phyloP scores from a whole-genome alignment of 352 stramenopile species.

The Globisporangium viniferum region DNA sequence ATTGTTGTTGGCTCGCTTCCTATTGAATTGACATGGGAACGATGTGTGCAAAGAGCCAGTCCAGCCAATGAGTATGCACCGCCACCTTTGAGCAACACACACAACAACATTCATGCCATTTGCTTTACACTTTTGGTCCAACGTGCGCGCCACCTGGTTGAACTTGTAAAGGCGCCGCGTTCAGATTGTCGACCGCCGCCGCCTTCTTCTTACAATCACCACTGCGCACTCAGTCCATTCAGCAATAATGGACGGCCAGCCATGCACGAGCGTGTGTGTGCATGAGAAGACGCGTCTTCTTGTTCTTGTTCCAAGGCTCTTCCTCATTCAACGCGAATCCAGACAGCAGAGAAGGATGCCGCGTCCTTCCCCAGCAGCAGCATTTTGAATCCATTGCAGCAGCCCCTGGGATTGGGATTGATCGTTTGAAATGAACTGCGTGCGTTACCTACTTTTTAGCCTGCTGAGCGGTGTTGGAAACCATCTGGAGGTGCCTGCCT shows the following conservation, averaged over 20 bases:
- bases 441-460: slow-evolving; percentile 2
- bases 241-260: not conserved
- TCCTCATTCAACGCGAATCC: not conserved
- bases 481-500: not conserved
- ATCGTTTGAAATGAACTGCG: not conserved
- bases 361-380: not conserved
- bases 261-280: not conserved
- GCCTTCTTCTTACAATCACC: not conserved
- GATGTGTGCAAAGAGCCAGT: not conserved
- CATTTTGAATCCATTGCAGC: not conserved
- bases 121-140: not conserved
- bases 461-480: not conserved
- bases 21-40: not conserved
- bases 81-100: not conserved
- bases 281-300: not conserved
- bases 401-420: not conserved
- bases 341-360: not conserved
- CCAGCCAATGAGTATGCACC: not conserved
- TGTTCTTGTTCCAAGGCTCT: not conserved
- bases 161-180: not conserved
- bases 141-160: not conserved
- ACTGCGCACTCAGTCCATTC: not conserved
- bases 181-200: not conserved
- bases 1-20: not conserved
- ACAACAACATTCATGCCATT: not conserved